A percentile compares a stretch with the other conserved stretches of the same genome.
Evolutionary conservation across 768 basidiomycete genomes (phyloP).

Genomic region (Suillus bovinus): DNA sequence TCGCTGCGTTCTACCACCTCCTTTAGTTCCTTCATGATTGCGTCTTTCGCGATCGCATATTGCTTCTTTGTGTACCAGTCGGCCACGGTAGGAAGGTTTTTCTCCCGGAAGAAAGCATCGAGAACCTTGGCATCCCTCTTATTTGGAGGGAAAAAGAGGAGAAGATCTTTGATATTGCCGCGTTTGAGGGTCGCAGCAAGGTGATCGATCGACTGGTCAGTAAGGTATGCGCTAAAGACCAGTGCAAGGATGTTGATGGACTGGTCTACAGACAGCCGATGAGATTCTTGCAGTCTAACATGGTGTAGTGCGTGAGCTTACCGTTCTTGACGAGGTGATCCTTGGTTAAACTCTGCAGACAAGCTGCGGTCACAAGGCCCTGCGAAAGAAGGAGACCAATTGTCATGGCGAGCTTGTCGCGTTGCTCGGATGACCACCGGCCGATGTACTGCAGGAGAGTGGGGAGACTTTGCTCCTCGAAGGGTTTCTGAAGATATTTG

Average conservation of each 20-base stretch:
- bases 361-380: conserved; percentile 75
- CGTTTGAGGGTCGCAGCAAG: conserved; percentile 80
- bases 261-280: conserved; percentile 51
- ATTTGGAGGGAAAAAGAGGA: conserved; percentile 84
- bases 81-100: conserved; percentile 73
- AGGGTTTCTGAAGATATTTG: conserved; percentile 98
- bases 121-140: conserved; percentile 73
- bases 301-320: conserved; percentile 30
- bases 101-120: conserved; percentile 86
- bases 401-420: conserved; percentile 82
- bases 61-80: conserved; percentile 97
- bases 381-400: conserved; percentile 83
- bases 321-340: conserved; percentile 97
- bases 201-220: conserved; percentile 87
- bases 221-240: conserved; percentile 80
- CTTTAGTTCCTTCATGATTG: conserved; percentile 65
- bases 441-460: conserved; percentile 86
- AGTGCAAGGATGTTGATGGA: conserved; percentile 73
- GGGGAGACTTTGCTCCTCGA: conserved; percentile 84
- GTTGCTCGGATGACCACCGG: conserved; percentile 75
- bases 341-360: conserved; percentile 81
- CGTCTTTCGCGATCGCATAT: conserved; percentile 78
- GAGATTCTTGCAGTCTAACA: background rate
- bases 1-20: conserved; percentile 74
- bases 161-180: conserved; percentile 82